Conservation (phyloP, 306 rosid species). For the Casuarina cunninghamiana region DNA sequence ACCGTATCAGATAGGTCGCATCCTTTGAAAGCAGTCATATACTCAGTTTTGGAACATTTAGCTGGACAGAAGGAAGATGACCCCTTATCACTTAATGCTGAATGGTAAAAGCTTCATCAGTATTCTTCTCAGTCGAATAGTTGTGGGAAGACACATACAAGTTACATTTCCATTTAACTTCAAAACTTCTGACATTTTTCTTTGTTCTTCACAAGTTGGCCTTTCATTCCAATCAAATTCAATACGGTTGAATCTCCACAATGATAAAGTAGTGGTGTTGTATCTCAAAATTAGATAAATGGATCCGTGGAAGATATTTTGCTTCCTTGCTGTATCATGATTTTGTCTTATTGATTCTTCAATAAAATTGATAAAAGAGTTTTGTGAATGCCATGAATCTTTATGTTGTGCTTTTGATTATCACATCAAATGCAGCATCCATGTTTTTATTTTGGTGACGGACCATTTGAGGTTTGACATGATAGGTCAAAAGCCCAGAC, state of each 20-base stretch:
- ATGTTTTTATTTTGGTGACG: neutral
- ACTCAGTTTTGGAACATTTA: conserved; percentile 54
- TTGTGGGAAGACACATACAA: conserved; percentile 28
- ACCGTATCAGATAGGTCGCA: conserved; percentile 55
- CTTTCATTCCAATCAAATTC: conserved; percentile 24
- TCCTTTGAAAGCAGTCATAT: conserved; percentile 55
- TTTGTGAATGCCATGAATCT: neutral
- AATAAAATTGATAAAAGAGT: conserved; percentile 11
- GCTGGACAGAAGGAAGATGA: conserved; percentile 49
- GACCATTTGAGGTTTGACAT: neutral
- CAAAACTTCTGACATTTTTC: conserved; percentile 21
- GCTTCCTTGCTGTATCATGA: conserved; percentile 15
- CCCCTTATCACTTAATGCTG: conserved; percentile 28
- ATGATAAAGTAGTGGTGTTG: conserved; percentile 24
- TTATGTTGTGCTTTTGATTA: neutral
- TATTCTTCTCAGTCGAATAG: conserved; percentile 19
- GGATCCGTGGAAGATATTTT: conserved; percentile 26
- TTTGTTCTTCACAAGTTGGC: neutral
- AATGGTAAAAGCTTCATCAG: conserved; percentile 31
- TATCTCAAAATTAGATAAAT: conserved; percentile 16
- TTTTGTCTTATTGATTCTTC: conserved; percentile 20
- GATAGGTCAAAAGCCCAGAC: neutral
- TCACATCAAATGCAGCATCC: neutral
- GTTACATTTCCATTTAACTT: conserved; percentile 16
- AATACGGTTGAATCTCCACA: conserved; percentile 27